A percentile compares a stretch with the other conserved stretches of the same genome.
Evolutionary conservation across 176 grass and related monocot species (phyloP).

Genomic region (Puya raimondii): DNA sequence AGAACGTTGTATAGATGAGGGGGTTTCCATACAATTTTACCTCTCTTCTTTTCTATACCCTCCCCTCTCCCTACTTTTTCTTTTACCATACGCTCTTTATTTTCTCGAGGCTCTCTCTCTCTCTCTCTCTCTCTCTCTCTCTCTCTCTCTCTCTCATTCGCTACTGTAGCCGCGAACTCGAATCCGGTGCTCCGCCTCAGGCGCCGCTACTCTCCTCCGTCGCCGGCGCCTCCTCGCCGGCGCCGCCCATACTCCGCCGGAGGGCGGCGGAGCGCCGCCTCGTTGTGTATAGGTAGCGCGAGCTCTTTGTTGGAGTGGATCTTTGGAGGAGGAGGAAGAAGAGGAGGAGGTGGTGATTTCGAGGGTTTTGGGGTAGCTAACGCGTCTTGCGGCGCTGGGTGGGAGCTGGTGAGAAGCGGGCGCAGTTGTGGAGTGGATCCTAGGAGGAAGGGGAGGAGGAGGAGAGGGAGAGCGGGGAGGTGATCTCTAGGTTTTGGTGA

Average conservation of each 20-base stretch:
- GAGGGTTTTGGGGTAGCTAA: not conserved
- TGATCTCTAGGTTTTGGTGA: not conserved
- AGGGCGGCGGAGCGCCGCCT: not conserved
- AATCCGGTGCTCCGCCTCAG: not conserved
- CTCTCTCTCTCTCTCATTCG: too few relatives aligned
- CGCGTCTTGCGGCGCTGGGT: not conserved
- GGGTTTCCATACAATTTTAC: too few relatives aligned
- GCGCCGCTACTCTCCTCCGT: not conserved
- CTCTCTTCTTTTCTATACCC: too few relatives aligned
- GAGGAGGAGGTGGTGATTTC: not conserved
- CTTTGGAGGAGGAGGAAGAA: not conserved
- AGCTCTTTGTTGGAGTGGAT: not conserved
- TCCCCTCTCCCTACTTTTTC: too few relatives aligned
- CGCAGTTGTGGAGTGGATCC: not conserved
- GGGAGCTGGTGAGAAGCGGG: slow-evolving; percentile 1
- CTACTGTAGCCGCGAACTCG: not conserved
- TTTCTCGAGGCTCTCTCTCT: too few relatives aligned
- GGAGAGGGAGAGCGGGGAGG: not conserved
- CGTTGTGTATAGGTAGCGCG: too few relatives aligned
- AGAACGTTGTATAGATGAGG: too few relatives aligned
- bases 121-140: too few relatives aligned
- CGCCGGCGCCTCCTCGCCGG: not conserved
- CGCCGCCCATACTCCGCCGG: not conserved
- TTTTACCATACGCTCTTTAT: too few relatives aligned
- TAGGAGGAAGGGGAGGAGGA: not conserved